Base-by-base conservation (phyloP, 1,139 yeast genomes). In the Diutina scorzettiae region DNA sequence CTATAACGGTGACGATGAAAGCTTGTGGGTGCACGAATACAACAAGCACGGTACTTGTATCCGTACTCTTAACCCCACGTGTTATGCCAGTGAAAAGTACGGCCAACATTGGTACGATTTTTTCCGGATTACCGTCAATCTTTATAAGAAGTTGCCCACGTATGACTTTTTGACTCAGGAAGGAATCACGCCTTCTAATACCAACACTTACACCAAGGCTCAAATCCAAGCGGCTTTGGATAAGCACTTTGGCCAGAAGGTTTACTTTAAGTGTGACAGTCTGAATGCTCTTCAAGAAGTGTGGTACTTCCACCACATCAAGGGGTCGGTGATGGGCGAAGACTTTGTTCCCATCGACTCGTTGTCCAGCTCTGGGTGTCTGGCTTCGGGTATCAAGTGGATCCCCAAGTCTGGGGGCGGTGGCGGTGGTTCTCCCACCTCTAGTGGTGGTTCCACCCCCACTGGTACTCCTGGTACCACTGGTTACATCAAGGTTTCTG, bases 21-120 rank as follows among this genome's bases (percentile, higher is more conserved):
- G 72, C 19, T 66, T 91, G 44, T 91, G 98, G 97, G 69, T 76
- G 24, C 4, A 87, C 96, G 0, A 91, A 60, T 91, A 76, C 69
- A 89, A 89, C 64, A 91, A 91, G 59, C 98, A 91, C 55, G 97
- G 91, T 19, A 40, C 41, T 16, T 40, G 97, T 59, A 78, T 89
- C 64, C 73, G 78, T 31, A 87, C 96, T 0, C 66, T 89, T 42
- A 72, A 72, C 43, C 86, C 95, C 3, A 50, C 57, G 2, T 91
- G 97, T 56, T 86, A 85, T 56, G 42, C 46, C 28, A 37, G 47
- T 6, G 60, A 55, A 42, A 58, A 60, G 27, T 56, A 68, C 45
- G 60, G 75, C 52, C 71, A 73, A 54, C 78, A 86, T 50, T 86
- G 85, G 11, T 81, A 81, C 47, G 96, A 89, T 58, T 91, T 79